A percentile compares a stretch with the other conserved stretches of the same genome.
Evolutionary conservation across 495 filamentous ascomycete species (phyloP).

Genomic region (Penicillium angulare): DNA sequence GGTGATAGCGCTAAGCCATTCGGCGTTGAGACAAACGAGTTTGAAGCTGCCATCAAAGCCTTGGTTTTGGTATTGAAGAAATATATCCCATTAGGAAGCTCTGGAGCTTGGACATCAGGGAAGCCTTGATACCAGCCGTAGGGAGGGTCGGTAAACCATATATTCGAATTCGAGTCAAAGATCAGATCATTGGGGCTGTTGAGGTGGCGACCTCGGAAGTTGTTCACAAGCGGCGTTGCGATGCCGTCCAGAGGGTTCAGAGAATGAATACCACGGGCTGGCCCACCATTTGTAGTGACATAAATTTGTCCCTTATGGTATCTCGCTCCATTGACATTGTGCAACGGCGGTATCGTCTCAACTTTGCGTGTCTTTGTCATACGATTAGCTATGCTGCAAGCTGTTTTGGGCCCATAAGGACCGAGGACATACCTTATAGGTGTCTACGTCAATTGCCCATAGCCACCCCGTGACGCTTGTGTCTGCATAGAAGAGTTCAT

Average conservation of each 20-base stretch:
- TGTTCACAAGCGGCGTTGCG: constrained; percentile 9
- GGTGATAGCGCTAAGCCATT: constrained; percentile 11
- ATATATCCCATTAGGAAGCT: constrained; percentile 10
- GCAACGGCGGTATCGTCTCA: constrained; percentile 2
- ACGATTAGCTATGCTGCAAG: neutral
- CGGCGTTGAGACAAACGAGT: constrained; percentile 2
- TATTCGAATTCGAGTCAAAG: constrained; percentile 13
- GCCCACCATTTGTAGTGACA: constrained; percentile 9
- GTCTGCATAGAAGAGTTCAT: constrained; percentile 12
- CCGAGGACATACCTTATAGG: neutral
- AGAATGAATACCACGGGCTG: constrained; percentile 5
- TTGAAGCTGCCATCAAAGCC: constrained; percentile 5
- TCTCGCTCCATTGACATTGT: constrained; percentile 13
- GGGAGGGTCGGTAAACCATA: constrained; percentile 15
- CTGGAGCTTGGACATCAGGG: constrained; percentile 6
- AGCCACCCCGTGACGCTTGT: constrained; percentile 9
- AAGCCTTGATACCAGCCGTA: constrained; percentile 13
- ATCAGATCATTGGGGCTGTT: constrained; percentile 14
- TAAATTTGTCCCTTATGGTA: constrained; percentile 11
- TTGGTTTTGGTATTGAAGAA: constrained; percentile 15
- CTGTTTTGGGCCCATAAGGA: neutral
- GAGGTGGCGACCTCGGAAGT: constrained; percentile 12
- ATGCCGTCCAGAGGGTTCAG: constrained; percentile 7
- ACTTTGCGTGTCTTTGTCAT: constrained; percentile 7
- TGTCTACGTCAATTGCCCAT: constrained; percentile 12